These are phyloP conservation scores for Pestalotiopsis sp. DNA, from an alignment of 2,329 filamentous ascomycete species.

Conservation along the genomic window DNA sequence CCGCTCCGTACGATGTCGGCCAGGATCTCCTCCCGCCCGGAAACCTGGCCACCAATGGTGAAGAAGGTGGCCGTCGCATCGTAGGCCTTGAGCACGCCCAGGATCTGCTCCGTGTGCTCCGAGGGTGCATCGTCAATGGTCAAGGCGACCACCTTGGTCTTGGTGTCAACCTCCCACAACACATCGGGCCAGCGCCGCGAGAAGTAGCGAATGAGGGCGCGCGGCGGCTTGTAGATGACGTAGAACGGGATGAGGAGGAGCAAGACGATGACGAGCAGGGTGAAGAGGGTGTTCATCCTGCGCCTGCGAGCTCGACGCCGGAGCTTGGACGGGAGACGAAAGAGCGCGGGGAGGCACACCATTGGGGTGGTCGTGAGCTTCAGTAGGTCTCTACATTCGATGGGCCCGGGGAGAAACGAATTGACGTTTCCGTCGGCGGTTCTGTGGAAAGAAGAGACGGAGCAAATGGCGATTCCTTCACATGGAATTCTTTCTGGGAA, in stretches of 20 bases:
- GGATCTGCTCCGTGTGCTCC: constrained; percentile 68
- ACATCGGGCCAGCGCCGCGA: constrained; percentile 75
- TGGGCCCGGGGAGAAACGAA: not conserved
- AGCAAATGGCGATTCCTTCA: not conserved
- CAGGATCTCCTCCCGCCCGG: constrained; percentile 55
- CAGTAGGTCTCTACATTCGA: constrained; percentile 2
- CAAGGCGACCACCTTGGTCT: constrained; percentile 71
- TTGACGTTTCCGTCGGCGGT: not conserved
- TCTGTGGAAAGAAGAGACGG: not conserved
- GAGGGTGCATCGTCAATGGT: constrained; percentile 89
- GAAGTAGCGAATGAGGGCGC: constrained; percentile 70
- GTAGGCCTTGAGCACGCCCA: constrained; percentile 65
- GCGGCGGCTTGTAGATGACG: constrained; percentile 79
- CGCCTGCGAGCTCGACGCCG: constrained; percentile 59
- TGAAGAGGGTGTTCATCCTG: constrained; percentile 56
- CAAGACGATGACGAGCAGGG: constrained; percentile 40
- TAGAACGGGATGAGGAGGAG: constrained; percentile 54
- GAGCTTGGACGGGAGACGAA: constrained; percentile 57
- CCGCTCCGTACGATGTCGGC: constrained; percentile 60
- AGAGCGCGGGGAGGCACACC: constrained; percentile 42
- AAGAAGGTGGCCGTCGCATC: constrained; percentile 83
- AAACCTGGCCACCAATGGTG: constrained; percentile 78
- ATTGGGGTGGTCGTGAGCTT: constrained; percentile 21
- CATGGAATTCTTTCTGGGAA: not conserved
- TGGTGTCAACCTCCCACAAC: constrained; percentile 67